A percentile compares a stretch with the other conserved stretches of the same genome.
These are phyloP conservation scores for Skeletonema costatum DNA, from an alignment of 108 stramenopile species.

Conservation along the genomic window DNA sequence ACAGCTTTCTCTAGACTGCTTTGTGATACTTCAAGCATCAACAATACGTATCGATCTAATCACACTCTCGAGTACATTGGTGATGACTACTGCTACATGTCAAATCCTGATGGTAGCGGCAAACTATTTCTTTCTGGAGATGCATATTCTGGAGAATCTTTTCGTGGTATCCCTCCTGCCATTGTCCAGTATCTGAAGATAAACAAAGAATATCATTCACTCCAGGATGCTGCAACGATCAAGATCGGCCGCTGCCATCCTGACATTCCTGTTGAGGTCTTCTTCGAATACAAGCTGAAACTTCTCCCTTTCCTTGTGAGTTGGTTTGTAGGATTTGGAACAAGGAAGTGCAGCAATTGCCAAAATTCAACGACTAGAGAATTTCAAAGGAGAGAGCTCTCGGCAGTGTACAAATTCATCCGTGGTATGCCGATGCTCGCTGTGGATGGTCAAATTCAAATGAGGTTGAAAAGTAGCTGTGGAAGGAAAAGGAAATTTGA, in stretches of 20 bases:
- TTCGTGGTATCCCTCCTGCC: not conserved
- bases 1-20: not conserved
- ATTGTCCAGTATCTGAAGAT: not conserved
- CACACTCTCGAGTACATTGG: slow-evolving; percentile 10
- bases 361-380: not conserved
- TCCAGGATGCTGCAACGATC: not conserved
- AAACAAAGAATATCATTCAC: not conserved
- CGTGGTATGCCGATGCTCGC: not conserved
- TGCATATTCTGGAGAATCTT: not conserved
- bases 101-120: not conserved
- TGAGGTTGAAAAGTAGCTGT: no score
- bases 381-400: not conserved
- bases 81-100: not conserved
- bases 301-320: not conserved
- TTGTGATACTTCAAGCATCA: slow-evolving; percentile 6
- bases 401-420: not conserved
- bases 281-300: not conserved
- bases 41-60: slow-evolving; percentile 13
- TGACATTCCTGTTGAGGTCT: not conserved
- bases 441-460: not conserved
- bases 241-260: not conserved
- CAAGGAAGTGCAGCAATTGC: no score
- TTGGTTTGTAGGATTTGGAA: not conserved
- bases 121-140: not conserved
- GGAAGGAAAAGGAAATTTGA: no score